Evolutionary conservation across 2,329 filamentous ascomycete genomes (phyloP), one percentile per base, ranked within the genome.

Genomic region (Colletotrichum aenigma): DNA sequence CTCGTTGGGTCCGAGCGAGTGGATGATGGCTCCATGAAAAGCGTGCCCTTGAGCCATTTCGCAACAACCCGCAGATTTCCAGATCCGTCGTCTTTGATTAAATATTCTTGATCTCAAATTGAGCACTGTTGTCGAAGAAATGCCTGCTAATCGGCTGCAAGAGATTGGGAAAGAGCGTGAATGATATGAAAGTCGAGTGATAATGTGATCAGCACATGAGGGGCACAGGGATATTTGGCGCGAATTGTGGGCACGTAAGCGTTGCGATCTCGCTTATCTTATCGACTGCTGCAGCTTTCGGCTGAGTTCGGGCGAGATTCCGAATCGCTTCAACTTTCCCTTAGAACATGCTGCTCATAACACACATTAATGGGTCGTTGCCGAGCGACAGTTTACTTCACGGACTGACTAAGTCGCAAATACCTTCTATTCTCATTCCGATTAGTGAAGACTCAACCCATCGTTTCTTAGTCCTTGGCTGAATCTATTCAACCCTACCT

Each of bases 11-110:
- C 78, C 78, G 5, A 79, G 79, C 5, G 86, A 86, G 75, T 89
- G 86, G 66, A 88, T 84, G 43, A 87, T 58, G 7, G 84, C 84
- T 70, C 86, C 87, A 75, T 88, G 82, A 66, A 87, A 87, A 74
- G 81, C 77, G 34, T 66, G 32, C 6, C 28, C 43, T 10, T 16
- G 8, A 10, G 62, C 26, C 70, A 73, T 73, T 21, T 10, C 64
- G 18, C n/a, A 52, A 52, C 12, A 52, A n/a, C n/a, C 43, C 18
- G n/a, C n/a, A 52, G 6, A 1, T 21, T n/a, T 2, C n/a, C 18
- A 21, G n/a, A n/a, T 43, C 43, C 43, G n/a, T 6, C 7, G 1
- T 52, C n/a, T 52, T 10, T 52, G 10, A 1, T 13, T 52, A 10
- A 52, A 13, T 4, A 6, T 21, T 48, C 9, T 48, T 21, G 43